Evolutionary conservation across 805 yeast genomes (phyloP).

Genomic region (Kodamaea hsintzibuensis): DNA sequence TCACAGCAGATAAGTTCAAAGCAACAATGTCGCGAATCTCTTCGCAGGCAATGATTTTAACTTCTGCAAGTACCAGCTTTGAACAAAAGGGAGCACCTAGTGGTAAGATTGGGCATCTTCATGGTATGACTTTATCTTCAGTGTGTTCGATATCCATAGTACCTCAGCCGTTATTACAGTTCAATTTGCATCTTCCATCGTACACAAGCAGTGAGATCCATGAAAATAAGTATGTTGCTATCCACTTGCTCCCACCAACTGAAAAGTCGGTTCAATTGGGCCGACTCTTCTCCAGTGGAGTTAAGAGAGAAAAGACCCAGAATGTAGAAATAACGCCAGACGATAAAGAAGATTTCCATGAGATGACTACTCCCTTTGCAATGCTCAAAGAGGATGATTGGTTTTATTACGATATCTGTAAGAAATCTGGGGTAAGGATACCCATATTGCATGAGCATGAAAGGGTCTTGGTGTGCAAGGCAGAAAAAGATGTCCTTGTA

Average conservation of each 20-base stretch:
- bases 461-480: slow-evolving; percentile 61
- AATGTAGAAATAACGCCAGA: slow-evolving; percentile 21
- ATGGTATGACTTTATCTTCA: slow-evolving; percentile 85
- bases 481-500: slow-evolving; percentile 51
- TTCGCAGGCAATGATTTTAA: slow-evolving; percentile 45
- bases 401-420: slow-evolving; percentile 21
- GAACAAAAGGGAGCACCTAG: background rate
- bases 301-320: slow-evolving; percentile 46
- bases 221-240: slow-evolving; percentile 56
- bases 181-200: slow-evolving; percentile 86
- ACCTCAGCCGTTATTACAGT: slow-evolving; percentile 79
- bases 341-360: slow-evolving; percentile 42
- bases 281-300: slow-evolving; percentile 59
- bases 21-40: slow-evolving; percentile 38
- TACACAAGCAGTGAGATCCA: slow-evolving; percentile 71
- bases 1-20: slow-evolving; percentile 22
- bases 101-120: slow-evolving; percentile 28
- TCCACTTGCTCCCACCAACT: slow-evolving; percentile 73
- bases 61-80: slow-evolving; percentile 26
- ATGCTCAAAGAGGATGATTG: slow-evolving; percentile 33
- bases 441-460: slow-evolving; percentile 64
- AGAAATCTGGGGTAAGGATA: slow-evolving; percentile 28
- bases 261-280: slow-evolving; percentile 57
- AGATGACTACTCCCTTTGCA: slow-evolving; percentile 57
- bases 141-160: slow-evolving; percentile 77